A percentile compares a stretch with the other conserved stretches of the same genome.
Conservation (phyloP, 371 early-diverging fungal species). For the Rhizopus arrhizus region DNA sequence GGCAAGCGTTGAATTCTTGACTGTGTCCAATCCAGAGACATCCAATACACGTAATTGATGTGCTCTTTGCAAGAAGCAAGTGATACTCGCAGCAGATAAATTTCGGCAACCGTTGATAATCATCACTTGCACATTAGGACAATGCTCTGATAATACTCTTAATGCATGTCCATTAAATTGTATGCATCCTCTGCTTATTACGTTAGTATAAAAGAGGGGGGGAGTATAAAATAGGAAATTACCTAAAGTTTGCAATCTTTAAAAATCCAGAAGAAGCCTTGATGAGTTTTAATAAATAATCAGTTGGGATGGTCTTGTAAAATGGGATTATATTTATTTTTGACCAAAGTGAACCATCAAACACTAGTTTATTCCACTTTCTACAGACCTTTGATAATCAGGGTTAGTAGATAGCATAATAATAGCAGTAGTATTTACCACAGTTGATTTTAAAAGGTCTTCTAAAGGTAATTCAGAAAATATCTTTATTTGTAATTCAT, state of each 20-base stretch:
- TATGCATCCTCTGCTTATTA: slow-evolving; percentile 52
- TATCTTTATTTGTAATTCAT: slow-evolving; percentile 46
- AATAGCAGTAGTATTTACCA: slow-evolving; percentile 22
- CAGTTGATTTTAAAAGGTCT: slow-evolving; percentile 41
- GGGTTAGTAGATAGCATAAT: not conserved
- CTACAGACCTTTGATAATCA: slow-evolving; percentile 36
- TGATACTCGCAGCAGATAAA: slow-evolving; percentile 52
- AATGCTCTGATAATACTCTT: slow-evolving; percentile 49
- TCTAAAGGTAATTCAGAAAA: slow-evolving; percentile 29
- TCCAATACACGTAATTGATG: slow-evolving; percentile 42
- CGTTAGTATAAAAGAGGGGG: not conserved
- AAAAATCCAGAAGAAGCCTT: slow-evolving; percentile 55
- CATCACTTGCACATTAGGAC: slow-evolving; percentile 56
- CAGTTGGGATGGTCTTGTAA: slow-evolving; percentile 54
- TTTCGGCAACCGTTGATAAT: slow-evolving; percentile 54
- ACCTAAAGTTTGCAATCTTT: slow-evolving; percentile 59
- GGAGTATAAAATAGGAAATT: slow-evolving; percentile 1
- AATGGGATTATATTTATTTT: slow-evolving; percentile 50
- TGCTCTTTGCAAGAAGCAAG: slow-evolving; percentile 33
- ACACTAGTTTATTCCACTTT: slow-evolving; percentile 51
- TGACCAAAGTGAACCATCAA: slow-evolving; percentile 60
- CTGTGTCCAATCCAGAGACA: slow-evolving; percentile 49
- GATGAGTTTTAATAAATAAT: slow-evolving; percentile 46
- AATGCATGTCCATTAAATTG: slow-evolving; percentile 58
- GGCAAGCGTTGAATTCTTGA: slow-evolving; percentile 53